Percentiles rank a stretch among this genome's conserved stretches.
These are phyloP conservation scores for Sphaerostilbella broomeana DNA, from an alignment of 2,329 filamentous ascomycete genomes.

Conservation along the genomic window DNA sequence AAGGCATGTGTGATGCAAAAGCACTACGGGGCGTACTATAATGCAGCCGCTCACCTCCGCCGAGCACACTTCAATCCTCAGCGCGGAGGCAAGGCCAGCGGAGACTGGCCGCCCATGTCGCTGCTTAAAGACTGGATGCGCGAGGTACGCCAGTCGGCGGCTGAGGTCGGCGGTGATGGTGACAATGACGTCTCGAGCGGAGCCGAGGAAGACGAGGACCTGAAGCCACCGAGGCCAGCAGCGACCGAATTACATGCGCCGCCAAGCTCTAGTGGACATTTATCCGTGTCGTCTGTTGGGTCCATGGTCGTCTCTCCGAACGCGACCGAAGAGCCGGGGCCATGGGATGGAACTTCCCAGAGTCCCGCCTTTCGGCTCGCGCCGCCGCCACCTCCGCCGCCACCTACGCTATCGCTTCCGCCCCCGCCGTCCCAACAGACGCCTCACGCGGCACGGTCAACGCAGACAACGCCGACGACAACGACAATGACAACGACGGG, in stretches of 20 bases:
- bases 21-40: constrained; percentile 53
- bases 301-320: constrained; percentile 10
- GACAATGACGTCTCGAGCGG: constrained; percentile 36
- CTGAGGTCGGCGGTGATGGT: constrained; percentile 31
- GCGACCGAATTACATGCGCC: constrained; percentile 5
- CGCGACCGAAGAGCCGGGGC: constrained; percentile 2
- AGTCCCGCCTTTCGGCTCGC: constrained; percentile 4
- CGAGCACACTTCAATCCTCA: constrained; percentile 52
- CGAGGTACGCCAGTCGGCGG: constrained; percentile 48
- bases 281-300: constrained; percentile 5
- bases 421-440: constrained; percentile 6
- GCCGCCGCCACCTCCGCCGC: constrained; percentile 1
- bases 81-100: constrained; percentile 49
- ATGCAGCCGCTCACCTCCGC: constrained; percentile 51
- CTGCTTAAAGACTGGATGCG: constrained; percentile 56
- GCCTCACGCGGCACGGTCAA: constrained; percentile 1
- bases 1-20: constrained; percentile 52
- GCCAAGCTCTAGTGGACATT: constrained; percentile 1
- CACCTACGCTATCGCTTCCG: constrained; percentile 5
- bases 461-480: constrained; percentile 2
- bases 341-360: constrained; percentile 6
- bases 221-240: constrained; percentile 15
- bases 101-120: constrained; percentile 53
- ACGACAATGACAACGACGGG: not conserved
- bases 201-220: constrained; percentile 44